A percentile compares a stretch with the other conserved stretches of the same genome.
Evolutionary conservation across 495 filamentous ascomycete genomes (phyloP).

Genomic region (Penicillium silybi): DNA sequence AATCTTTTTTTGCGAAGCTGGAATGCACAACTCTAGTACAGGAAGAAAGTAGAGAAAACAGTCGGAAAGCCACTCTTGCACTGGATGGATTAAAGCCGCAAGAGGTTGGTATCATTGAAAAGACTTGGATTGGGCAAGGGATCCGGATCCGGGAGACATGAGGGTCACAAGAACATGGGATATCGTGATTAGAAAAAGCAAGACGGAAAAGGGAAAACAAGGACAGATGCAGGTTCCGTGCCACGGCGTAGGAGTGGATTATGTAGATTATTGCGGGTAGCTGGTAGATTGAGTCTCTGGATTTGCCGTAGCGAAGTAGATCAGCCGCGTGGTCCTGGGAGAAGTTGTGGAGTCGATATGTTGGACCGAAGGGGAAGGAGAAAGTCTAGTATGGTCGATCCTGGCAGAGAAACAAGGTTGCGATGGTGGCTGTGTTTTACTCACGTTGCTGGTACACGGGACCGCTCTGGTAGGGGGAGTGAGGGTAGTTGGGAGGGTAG

Average conservation of each 20-base stretch:
- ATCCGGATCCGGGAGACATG: constrained; percentile 31
- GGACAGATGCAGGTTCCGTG: constrained; percentile 19
- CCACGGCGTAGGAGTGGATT: constrained; percentile 20
- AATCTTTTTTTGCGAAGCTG: constrained; percentile 5
- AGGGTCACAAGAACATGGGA: constrained; percentile 28
- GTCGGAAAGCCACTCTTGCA: constrained; percentile 36
- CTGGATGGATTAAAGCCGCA: constrained; percentile 33
- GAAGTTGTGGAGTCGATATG: neutral
- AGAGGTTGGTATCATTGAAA: constrained; percentile 44
- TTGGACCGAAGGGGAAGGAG: constrained; percentile 11
- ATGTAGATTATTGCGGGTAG: constrained; percentile 40
- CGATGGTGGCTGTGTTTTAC: constrained; percentile 23
- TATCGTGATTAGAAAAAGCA: constrained; percentile 35
- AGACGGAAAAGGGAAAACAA: constrained; percentile 7
- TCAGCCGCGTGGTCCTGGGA: constrained; percentile 24
- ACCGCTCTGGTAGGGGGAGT: constrained; percentile 70
- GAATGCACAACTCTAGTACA: constrained; percentile 33
- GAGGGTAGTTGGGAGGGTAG: constrained; percentile 61
- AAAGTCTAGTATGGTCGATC: constrained; percentile 12
- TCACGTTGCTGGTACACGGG: constrained; percentile 79
- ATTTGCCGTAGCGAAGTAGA: constrained; percentile 24
- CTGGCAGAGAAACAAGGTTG: constrained; percentile 9
- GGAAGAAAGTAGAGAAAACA: constrained; percentile 14
- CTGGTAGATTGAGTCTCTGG: constrained; percentile 43
- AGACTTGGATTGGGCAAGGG: constrained; percentile 28